A percentile compares a stretch with the other conserved stretches of the same genome.
Evolutionary conservation across 305 asterid species (phyloP).

Genomic region (Rubia balearica): DNA sequence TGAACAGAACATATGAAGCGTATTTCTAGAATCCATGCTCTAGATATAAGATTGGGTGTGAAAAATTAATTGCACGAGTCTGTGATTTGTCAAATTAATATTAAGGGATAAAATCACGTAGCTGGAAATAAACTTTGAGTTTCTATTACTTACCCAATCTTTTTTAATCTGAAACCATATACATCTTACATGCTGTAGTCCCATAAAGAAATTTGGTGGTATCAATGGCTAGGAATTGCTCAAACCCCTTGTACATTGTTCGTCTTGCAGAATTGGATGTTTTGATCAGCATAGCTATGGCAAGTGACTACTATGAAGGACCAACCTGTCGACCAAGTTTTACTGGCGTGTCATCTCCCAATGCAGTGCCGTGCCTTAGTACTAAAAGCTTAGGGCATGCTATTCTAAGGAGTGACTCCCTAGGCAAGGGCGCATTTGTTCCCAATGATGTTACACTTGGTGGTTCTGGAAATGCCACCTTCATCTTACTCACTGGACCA

Average conservation of each 20-base stretch:
- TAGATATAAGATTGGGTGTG: not conserved
- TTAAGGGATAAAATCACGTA: not conserved
- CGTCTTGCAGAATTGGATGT: constrained; percentile 87
- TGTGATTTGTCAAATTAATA: not conserved
- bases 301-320: constrained; percentile 79
- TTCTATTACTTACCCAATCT: not conserved
- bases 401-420: constrained; percentile 64
- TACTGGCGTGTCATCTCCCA: constrained; percentile 28
- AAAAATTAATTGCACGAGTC: not conserved
- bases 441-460: constrained; percentile 81
- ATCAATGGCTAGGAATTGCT: constrained; percentile 2
- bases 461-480: constrained; percentile 60
- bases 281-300: constrained; percentile 84
- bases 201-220: not conserved
- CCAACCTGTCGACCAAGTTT: constrained; percentile 72
- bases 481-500: constrained; percentile 93
- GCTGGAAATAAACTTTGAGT: not conserved
- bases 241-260: constrained; percentile 10
- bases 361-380: constrained; percentile 53
- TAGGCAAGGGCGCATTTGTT: constrained; percentile 76
- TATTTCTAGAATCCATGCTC: not conserved
- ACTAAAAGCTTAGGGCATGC: constrained; percentile 91
- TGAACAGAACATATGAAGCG: not conserved
- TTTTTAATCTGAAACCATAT: not conserved
- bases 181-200: not conserved